Evolutionary conservation across 352 stramenopile species (phyloP).

Genomic region (Phytophthora agathidicida): DNA sequence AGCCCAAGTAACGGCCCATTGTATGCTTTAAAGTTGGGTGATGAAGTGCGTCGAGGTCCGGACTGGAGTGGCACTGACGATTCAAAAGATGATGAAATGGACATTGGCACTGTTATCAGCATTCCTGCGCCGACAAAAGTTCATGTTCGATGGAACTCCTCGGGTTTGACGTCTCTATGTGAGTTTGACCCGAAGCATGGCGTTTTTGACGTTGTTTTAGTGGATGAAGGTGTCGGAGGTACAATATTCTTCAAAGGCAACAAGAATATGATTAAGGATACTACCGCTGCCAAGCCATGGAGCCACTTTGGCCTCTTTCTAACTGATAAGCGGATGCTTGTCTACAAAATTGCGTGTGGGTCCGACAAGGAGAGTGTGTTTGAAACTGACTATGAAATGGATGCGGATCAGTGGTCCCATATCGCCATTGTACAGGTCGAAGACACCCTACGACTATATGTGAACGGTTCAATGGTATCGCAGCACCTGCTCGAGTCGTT

Average conservation of each 20-base stretch:
- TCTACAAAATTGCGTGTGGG: conserved; percentile 67
- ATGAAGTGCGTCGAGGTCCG: conserved; percentile 68
- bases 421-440: conserved; percentile 72
- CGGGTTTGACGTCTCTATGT: conserved; percentile 38
- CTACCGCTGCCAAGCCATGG: conserved; percentile 53
- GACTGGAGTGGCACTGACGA: conserved; percentile 46
- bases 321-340: conserved; percentile 65
- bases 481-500: conserved; percentile 76
- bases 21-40: conserved; percentile 71
- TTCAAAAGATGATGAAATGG: conserved; percentile 13
- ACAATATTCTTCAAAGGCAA: conserved; percentile 79
- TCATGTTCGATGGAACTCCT: conserved; percentile 54
- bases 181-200: conserved; percentile 59
- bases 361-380: conserved; percentile 66
- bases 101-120: conserved; percentile 49
- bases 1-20: conserved; percentile 40
- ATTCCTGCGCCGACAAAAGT: conserved; percentile 53
- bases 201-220: conserved; percentile 61
- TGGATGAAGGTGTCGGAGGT: conserved; percentile 58
- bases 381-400: conserved; percentile 69
- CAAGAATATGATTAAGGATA: conserved; percentile 62
- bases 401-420: conserved; percentile 68
- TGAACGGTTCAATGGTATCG: conserved; percentile 69
- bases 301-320: conserved; percentile 77
- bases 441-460: conserved; percentile 62